These are phyloP conservation scores for Penicillium pulvis DNA, from an alignment of 495 filamentous ascomycete species.

Conservation along the genomic window DNA sequence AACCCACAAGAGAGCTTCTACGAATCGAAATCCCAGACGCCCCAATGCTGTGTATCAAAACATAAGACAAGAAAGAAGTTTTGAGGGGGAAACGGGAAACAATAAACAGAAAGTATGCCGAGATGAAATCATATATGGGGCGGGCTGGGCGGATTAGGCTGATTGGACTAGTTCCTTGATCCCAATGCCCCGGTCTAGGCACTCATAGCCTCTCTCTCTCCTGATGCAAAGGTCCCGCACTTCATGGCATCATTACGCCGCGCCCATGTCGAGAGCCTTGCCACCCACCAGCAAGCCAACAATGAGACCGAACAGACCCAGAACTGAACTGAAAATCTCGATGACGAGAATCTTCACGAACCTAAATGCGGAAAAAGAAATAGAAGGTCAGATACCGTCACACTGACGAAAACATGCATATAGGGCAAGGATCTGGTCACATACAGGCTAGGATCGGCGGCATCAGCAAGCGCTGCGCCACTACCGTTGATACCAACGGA, in stretches of 20 bases:
- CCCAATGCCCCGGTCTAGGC: background rate
- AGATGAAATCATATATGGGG: constrained; percentile 17
- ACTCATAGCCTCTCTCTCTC: background rate
- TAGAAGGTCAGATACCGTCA: constrained; percentile 13
- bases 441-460: constrained; percentile 87
- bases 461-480: constrained; percentile 94
- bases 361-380: constrained; percentile 43
- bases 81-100: constrained; percentile 12
- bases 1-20: constrained; percentile 28
- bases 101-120: constrained; percentile 9
- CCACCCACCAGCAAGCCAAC: constrained; percentile 84
- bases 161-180: background rate
- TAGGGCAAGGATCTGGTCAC: constrained; percentile 33
- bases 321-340: constrained; percentile 98
- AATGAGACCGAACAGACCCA: constrained; percentile 97
- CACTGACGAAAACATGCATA: constrained; percentile 8
- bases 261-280: constrained; percentile 76
- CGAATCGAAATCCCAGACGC: constrained; percentile 43
- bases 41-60: constrained; percentile 46
- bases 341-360: constrained; percentile 99
- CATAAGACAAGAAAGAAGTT: constrained; percentile 20
- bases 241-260: constrained; percentile 26
- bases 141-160: background rate
- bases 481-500: constrained; percentile 98
- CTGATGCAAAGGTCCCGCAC: background rate